Evolutionary conservation across 139 green algal species (phyloP).

Genomic region (Picochlorum costavermella): DNA sequence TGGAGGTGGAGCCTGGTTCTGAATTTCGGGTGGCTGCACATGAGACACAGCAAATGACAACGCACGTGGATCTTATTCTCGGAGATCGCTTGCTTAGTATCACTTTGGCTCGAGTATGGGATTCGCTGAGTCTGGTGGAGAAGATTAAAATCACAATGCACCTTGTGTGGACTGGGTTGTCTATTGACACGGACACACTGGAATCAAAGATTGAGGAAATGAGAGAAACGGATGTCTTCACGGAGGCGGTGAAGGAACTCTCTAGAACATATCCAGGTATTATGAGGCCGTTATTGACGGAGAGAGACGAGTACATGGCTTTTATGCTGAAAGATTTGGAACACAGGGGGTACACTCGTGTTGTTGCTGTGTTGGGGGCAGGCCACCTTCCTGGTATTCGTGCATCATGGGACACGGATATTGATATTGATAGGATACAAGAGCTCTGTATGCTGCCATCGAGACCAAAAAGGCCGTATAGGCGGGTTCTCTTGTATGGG

Average conservation of each 20-base stretch:
- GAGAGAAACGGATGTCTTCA: slow-evolving; percentile 36
- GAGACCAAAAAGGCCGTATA: too few relatives aligned
- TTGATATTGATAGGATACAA: slow-evolving; percentile 28
- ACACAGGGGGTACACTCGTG: not conserved
- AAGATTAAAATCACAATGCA: slow-evolving; percentile 29
- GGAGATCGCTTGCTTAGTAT: slow-evolving; percentile 41
- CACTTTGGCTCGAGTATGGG: slow-evolving; percentile 45
- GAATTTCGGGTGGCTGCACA: slow-evolving; percentile 51
- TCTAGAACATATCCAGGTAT: slow-evolving; percentile 33
- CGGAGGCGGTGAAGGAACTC: slow-evolving; percentile 41
- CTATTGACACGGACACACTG: slow-evolving; percentile 35
- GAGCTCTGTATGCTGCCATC: not conserved
- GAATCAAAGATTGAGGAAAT: slow-evolving; percentile 32
- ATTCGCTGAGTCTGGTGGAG: slow-evolving; percentile 30
- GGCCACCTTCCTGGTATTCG: slow-evolving; percentile 35
- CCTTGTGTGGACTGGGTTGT: slow-evolving; percentile 35
- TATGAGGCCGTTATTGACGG: slow-evolving; percentile 29
- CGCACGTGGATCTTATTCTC: slow-evolving; percentile 38
- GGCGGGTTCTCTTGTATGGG: too few relatives aligned
- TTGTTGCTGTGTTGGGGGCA: slow-evolving; percentile 36
- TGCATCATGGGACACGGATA: slow-evolving; percentile 30
- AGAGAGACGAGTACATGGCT: slow-evolving; percentile 39
- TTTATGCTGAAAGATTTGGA: slow-evolving; percentile 25
- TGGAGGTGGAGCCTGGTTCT: slow-evolving; percentile 45
- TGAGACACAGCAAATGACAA: slow-evolving; percentile 26